Evolutionary conservation across 805 yeast species (phyloP), one percentile per base, ranked within the genome.

Genomic region (Saccharomycopsis sp.): DNA sequence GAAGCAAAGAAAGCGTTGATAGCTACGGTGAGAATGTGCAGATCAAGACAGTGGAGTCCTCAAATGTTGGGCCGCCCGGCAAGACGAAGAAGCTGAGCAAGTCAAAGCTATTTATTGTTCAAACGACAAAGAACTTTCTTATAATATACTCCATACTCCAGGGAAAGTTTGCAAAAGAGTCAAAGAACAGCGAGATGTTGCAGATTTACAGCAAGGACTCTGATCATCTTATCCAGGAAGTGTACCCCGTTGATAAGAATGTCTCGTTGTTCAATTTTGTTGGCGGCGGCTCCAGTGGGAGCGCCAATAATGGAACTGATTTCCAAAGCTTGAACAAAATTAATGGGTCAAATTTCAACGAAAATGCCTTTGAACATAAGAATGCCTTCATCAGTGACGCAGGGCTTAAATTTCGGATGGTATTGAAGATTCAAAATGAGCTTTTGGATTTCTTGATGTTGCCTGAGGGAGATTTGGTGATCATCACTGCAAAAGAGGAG

Each of bases 21-120:
- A 56, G 55, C 30, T 64, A 66, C 50, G 75, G 75, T 1, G 3
- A 31, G 2, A 69, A 68, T 42, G 33, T 46, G 4, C 38, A 48
- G 2, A 44, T 60, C 1, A 59, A 58, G 41, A 45, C 46, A 10
- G 5, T 12, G 6, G 23, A 18, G 18, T 42, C 52, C 4, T 59
- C 13, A 12, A 27, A 9, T 10, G n/a, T n/a, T n/a, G n/a, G n/a
- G n/a, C n/a, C n/a, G n/a, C n/a, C 25, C 12, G 31, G 32, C 5
- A 13, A 19, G 10, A 16, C 25, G 2, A 17, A 17, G 13, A n/a
- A n/a, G n/a, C n/a, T n/a, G n/a, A 20, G 22, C 23, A 34, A 29
- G n/a, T 27, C 33, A 9, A 13, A 26, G 12, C 25, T 42, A 5
- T 27, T 65, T 8, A 59, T 60, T 23, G 51, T 68, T 8, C 55